These are phyloP conservation scores for Pezizomycotina sp. DNA, from an alignment of 2,329 filamentous ascomycete species.

Conservation along the genomic window DNA sequence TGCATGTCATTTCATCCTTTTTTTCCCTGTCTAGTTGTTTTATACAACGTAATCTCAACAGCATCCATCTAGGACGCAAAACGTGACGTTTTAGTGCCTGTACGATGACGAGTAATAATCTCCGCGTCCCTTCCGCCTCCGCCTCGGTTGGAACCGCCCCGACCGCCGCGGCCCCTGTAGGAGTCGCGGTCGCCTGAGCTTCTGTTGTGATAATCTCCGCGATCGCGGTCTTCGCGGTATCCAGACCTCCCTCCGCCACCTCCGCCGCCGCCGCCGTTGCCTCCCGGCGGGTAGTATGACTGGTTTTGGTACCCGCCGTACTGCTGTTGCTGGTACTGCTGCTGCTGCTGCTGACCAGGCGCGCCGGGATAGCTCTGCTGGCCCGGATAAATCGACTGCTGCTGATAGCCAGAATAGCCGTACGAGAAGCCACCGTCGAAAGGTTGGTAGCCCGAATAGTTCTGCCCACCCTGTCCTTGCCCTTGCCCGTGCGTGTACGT, in stretches of 20 bases:
- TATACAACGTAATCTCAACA: no score
- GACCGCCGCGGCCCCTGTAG: constrained; percentile 11
- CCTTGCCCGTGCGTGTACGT: constrained; percentile 8
- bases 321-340: constrained; percentile 19
- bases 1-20: no score
- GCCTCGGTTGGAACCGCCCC: not conserved
- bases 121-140: not conserved
- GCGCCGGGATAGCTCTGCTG: constrained; percentile 1
- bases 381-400: constrained; percentile 6
- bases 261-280: constrained; percentile 16
- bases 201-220: constrained; percentile 21
- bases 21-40: no score
- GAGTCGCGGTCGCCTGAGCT: constrained; percentile 16
- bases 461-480: constrained; percentile 4
- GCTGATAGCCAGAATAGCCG: not conserved
- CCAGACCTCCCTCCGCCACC: constrained; percentile 23
- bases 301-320: constrained; percentile 20
- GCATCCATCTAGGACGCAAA: no score
- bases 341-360: constrained; percentile 1
- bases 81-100: no score
- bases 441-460: constrained; percentile 8
- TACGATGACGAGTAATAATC: no score
- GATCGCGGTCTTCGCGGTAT: constrained; percentile 24
- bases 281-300: constrained; percentile 21
- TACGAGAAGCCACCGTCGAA: constrained; percentile 17